Evolutionary conservation across 148 eudicot genomes (phyloP).

Genomic region (Camellia sinensis): DNA sequence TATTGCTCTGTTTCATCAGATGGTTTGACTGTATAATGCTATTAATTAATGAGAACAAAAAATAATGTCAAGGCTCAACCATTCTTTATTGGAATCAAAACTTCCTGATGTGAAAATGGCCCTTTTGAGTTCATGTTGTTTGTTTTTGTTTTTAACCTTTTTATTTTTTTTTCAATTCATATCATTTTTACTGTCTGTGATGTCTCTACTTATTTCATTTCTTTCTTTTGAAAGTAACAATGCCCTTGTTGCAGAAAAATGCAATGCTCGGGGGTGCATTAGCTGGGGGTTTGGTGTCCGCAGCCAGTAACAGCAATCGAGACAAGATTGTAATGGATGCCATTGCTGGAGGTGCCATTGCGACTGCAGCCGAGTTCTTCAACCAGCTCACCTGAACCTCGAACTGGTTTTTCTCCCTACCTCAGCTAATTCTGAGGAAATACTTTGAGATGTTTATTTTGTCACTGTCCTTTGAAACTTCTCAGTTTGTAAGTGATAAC

Average conservation of each 20-base stretch:
- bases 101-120: not conserved
- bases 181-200: not conserved
- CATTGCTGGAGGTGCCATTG: conserved; percentile 80
- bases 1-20: not conserved
- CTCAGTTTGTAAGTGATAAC: not conserved
- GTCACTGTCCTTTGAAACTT: too few species aligned
- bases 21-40: not conserved
- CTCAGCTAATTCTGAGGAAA: not conserved
- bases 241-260: conserved; percentile 56
- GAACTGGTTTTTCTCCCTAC: not conserved
- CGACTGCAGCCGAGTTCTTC: conserved; percentile 80
- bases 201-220: not conserved
- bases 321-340: conserved; percentile 72
- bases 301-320: conserved; percentile 40
- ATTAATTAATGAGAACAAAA: not conserved
- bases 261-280: conserved; percentile 73
- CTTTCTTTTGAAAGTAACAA: not conserved
- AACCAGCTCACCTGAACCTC: conserved; percentile 42
- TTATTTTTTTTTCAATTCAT: not conserved
- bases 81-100: not conserved
- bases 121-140: not conserved
- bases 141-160: not conserved
- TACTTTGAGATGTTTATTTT: not conserved
- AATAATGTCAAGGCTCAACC: not conserved
- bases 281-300: conserved; percentile 76